Base-by-base conservation (phyloP, 73 alveolate genomes). In the Halteria grandinella region DNA sequence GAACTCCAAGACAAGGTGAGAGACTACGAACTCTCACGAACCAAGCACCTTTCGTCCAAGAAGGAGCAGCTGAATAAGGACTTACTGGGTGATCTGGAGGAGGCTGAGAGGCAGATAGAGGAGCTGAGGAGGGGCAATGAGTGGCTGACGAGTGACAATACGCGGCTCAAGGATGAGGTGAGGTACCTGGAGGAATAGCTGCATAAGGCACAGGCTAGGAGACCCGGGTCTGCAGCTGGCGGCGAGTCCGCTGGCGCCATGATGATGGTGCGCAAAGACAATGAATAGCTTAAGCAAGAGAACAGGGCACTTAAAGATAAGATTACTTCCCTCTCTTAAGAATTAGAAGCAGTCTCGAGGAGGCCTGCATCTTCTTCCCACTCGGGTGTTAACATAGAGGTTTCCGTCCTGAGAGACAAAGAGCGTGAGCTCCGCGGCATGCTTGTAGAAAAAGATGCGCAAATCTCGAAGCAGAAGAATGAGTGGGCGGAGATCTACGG, bases 401-500 rank as follows among this genome's bases (percentile, higher is more conserved):
- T n/a, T n/a, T n/a, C n/a, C n/a, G n/a, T 27, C 14, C 8, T 52
- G 14, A 12, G 4, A 7, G 79, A 36, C 24, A 15, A 15, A 23
- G 1, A 40, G 43, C 25, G 2, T 59, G n/a, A n/a, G n/a, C n/a
- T n/a, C n/a, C n/a, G n/a, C 34, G 25, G 29, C 11, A 1, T 34
- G 57, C 23, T 32, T 4, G 33, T 10, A 12, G 70, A 51, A 15
- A 25, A 51, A 11, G 79, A 51, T 27, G 44, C 20, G 3, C 14
- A 15, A 15, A 45, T 31, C 11, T 31, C 70, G 11, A 75, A 75
- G 20, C 28, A 75, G 33, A 75, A 75, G 79, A 59, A 75, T 25
- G 87, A 75, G 33, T 75, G 87, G 87, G 87, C 87, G 20, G 79
- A 60, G 40, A 75, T 75, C 36, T 75, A 75, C 44, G 87, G 77